phyloP scores from a whole-genome alignment of 2,329 filamentous ascomycete genomes.

The Grosmannia huntii region DNA sequence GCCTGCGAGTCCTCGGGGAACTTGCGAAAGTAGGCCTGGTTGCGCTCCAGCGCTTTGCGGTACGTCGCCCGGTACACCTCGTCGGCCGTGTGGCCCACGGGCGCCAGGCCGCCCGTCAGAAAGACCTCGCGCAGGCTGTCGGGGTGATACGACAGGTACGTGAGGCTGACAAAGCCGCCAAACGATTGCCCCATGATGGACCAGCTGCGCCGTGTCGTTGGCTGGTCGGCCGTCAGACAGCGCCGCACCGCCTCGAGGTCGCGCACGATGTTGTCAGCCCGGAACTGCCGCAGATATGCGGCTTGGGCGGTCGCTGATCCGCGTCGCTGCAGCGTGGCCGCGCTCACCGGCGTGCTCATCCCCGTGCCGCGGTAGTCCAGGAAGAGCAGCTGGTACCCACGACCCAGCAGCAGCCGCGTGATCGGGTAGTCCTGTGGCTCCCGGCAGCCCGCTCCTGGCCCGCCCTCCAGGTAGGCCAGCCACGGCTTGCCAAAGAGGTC shows the following conservation, averaged over 20 bases:
- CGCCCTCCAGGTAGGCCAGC: constrained; percentile 70
- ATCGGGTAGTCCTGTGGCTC: constrained; percentile 62
- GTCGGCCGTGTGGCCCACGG: constrained; percentile 58
- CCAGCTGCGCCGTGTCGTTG: constrained; percentile 54
- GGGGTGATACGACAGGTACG: constrained; percentile 72
- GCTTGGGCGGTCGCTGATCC: constrained; percentile 57
- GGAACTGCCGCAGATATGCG: constrained; percentile 70
- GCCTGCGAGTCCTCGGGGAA: constrained; percentile 66
- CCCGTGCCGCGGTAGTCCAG: constrained; percentile 91
- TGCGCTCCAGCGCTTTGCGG: constrained; percentile 56
- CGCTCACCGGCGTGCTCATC: constrained; percentile 66
- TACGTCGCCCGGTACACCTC: constrained; percentile 65
- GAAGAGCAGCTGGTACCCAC: constrained; percentile 73
- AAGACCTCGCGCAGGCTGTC: constrained; percentile 73
- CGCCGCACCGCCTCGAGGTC: constrained; percentile 80
- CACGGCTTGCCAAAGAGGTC: constrained; percentile 33
- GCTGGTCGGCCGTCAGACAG: constrained; percentile 57
- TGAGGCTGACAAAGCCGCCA: constrained; percentile 74
- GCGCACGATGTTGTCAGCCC: constrained; percentile 79
- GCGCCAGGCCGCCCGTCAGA: constrained; percentile 70
- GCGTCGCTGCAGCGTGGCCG: constrained; percentile 53
- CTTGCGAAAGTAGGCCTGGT: constrained; percentile 69
- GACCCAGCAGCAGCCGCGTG: constrained; percentile 57
- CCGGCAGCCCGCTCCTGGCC: constrained; percentile 66
- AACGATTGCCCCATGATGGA: constrained; percentile 83